Percentiles rank a stretch among this genome's conserved stretches.
These are phyloP conservation scores for Rhododendron vialii DNA, from an alignment of 148 eudicot genomes.

Conservation along the genomic window DNA sequence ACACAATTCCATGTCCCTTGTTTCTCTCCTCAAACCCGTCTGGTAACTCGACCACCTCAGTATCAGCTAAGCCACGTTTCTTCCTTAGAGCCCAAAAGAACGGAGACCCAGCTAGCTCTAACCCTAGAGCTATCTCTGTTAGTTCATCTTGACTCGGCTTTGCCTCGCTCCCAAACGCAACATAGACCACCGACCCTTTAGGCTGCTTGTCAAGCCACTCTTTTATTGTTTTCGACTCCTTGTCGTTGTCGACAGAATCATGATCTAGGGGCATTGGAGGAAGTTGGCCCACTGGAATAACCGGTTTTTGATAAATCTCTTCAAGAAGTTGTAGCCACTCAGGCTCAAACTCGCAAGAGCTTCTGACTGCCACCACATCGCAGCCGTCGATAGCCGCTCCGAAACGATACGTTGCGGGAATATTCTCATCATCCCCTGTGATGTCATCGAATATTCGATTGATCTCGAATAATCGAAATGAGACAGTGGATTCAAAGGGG, in stretches of 20 bases:
- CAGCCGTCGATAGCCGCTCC: background rate
- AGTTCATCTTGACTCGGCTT: conserved; percentile 29
- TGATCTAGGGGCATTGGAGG: conserved; percentile 3
- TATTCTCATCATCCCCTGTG: background rate
- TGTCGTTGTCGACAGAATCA: conserved; percentile 2
- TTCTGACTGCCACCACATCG: background rate
- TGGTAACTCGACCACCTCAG: conserved; percentile 25
- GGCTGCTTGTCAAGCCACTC: conserved; percentile 31
- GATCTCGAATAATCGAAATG: background rate
- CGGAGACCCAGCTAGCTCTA: conserved; percentile 25
- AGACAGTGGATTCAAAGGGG: background rate
- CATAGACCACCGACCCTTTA: conserved; percentile 38
- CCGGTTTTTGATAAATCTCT: conserved; percentile 9
- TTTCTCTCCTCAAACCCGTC: conserved; percentile 47
- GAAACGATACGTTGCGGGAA: background rate
- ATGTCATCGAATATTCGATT: background rate
- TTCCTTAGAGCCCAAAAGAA: conserved; percentile 39
- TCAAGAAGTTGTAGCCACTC: conserved; percentile 4
- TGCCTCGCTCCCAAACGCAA: conserved; percentile 39
- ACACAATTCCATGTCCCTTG: conserved; percentile 25
- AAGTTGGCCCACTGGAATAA: conserved; percentile 24
- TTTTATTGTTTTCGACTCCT: conserved; percentile 20
- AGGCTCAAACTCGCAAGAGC: conserved; percentile 7
- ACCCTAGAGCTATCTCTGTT: conserved; percentile 36
- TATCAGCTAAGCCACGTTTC: conserved; percentile 9